Conservation (phyloP, 73 alveolate genomes). For the Paramecium primaurelia region DNA sequence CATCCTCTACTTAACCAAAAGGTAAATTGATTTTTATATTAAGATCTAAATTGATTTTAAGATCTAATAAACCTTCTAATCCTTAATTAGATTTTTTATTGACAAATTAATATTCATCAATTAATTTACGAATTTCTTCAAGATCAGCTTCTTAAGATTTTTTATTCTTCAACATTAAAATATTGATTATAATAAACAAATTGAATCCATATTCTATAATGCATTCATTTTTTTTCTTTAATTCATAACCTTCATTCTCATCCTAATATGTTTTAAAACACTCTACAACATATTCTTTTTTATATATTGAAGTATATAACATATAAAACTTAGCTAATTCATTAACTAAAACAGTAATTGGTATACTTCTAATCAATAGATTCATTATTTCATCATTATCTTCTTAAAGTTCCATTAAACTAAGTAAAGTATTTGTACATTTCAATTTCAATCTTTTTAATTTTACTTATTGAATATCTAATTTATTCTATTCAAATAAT, state of each 20-base stretch:
- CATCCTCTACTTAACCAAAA: neutral
- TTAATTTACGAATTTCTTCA: conserved; percentile 44
- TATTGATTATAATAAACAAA: conserved; percentile 31
- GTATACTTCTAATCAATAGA: conserved; percentile 38
- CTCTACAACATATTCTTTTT: conserved; percentile 30
- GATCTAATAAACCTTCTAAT: conserved; percentile 1
- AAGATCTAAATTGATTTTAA: neutral
- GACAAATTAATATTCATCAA: conserved; percentile 43
- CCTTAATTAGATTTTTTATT: conserved; percentile 2
- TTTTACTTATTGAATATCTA: neutral
- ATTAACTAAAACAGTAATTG: neutral
- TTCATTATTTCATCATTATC: conserved; percentile 48
- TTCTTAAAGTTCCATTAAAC: conserved; percentile 44
- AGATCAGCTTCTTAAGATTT: conserved; percentile 37
- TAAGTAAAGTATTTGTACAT: conserved; percentile 45
- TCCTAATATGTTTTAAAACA: conserved; percentile 35
- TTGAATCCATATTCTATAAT: conserved; percentile 60
- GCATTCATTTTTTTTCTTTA: conserved; percentile 10
- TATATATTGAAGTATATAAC: neutral
- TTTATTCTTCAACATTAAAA: conserved; percentile 40
- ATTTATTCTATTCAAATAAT: neutral
- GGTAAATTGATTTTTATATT: neutral
- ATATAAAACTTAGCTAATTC: conserved; percentile 9
- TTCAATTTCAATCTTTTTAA: conserved; percentile 48
- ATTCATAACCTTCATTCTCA: neutral